Base-by-base conservation (phyloP, 805 yeast species). In the Yarrowia phangngaensis region DNA sequence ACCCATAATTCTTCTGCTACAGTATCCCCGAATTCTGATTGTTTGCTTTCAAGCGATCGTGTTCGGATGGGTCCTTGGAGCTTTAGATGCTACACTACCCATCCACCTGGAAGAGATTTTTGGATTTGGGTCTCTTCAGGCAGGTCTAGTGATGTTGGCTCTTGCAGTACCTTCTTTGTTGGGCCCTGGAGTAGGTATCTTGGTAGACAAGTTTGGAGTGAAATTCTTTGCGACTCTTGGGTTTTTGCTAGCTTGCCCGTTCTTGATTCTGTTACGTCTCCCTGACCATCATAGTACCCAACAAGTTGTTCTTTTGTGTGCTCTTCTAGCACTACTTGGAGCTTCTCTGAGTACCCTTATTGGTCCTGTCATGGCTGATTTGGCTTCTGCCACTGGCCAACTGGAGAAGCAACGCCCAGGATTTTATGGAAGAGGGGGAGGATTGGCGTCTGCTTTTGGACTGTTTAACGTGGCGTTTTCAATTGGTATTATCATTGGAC, bases 361-460 rank as follows among this genome's bases (percentile, higher is more conserved):
- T 13, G 40, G 64, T 4, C 58, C 66, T 1, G 35, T 54, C 8
- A 53, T 64, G 60, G 56, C 58, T 5, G 68, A 64, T 28, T 51
- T 64, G 33, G 43, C 65, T 8, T 34, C 51, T 6, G 53, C 51
- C 7, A 59, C 61, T 16, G 41, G 50, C 8, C 52, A 35, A 23
- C 52, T 56, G 7, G 66, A 62, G 35, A 50, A 51, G 6, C 32
- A 49, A 23, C 19, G 33, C 7, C 67, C 67, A 2, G 65, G 65
- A 4, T 49, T 50, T 7, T 58, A 57, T 28, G 67, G 68, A 7
- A 51, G 49, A 6, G 61, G 62, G 8, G 58, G 59, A 28, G 68
- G 65, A 7, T 55, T 54, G 33, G 68, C 64, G 9, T 64, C 63
- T 41, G 66, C 62, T 2, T 64, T 61, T 41, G 67, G 63, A 2